Base-by-base conservation (phyloP, 2,329 filamentous ascomycete genomes). In the Alternaria hordeiaustralica region DNA sequence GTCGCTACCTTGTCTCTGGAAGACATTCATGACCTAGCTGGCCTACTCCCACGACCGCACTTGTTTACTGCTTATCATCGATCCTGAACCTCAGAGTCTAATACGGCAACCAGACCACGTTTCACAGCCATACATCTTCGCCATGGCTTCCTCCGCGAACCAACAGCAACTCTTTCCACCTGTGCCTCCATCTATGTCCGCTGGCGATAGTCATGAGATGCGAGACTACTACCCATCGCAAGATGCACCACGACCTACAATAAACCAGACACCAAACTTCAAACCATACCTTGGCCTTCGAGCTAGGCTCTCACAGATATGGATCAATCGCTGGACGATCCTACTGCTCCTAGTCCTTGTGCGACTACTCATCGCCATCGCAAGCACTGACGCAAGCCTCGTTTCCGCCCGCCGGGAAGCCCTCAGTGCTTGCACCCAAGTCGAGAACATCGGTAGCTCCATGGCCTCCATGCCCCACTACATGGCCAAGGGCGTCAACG, bases 381-480 rank as follows among this genome's bases (percentile, higher is more conserved):
- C 86, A 59, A 87, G 87, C 71, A 87, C 97, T 67, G 86, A 94
- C 76, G 85, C 88, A 71, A 89, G 94, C 76, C 87, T 98, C 68
- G 88, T 82, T 58, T 89, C 89, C 60, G 95, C 96, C 51, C 91
- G 93, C 79, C 81, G 84, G 60, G 90, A 97, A 84, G 95, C 96
- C 23, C 87, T 97, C 57, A 91, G 92, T 56, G 94, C 95, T 68
- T 99, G 96, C 80, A 93, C 90, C 61, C 92, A 92, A 78, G 95
- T 98, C 51, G 95, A 99, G 83, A 93, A 93, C 70, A 88, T 97
- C 71, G 96, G 95, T 67, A 97, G 94, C 78, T 88, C 93, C 64
- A 95, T 99, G 93, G 96, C 95, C 43, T 98, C 96, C 41, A 97
- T 98, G 94, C 96, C 96, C 61, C 92, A 97, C 81, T 98, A 97